Percentiles rank a stretch among this genome's conserved stretches.
These are phyloP conservation scores for Erythrobasidium hasegawianum DNA, from an alignment of 1,284 basidiomycete species.

Conservation along the genomic window DNA sequence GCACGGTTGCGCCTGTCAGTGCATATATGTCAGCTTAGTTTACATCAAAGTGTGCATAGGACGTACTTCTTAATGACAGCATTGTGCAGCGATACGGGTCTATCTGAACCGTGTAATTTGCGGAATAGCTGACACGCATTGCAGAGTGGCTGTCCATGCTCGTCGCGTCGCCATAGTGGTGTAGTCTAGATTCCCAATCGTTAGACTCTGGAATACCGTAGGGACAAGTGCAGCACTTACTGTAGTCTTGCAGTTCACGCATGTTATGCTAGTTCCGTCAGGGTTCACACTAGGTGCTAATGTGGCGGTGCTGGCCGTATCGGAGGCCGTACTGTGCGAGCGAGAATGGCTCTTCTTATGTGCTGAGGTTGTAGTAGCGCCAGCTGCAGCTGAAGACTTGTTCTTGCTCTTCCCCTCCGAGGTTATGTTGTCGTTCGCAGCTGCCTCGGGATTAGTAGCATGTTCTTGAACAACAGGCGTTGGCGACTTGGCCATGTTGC, in stretches of 20 bases:
- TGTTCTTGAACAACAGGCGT: too few species aligned
- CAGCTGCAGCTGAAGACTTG: too few species aligned
- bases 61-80: conserved; percentile 51
- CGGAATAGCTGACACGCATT: conserved; percentile 53
- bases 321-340: neutral
- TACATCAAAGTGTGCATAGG: neutral
- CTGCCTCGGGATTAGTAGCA: too few species aligned
- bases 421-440: too few species aligned
- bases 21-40: neutral
- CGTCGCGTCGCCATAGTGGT: conserved; percentile 52
- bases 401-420: too few species aligned
- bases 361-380: neutral
- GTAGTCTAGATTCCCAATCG: conserved; percentile 44
- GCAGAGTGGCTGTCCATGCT: conserved; percentile 51
- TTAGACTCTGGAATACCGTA: too few species aligned
- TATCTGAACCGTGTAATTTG: conserved; percentile 51
- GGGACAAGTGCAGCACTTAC: too few species aligned
- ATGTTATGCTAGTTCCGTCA: conserved; percentile 31
- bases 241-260: conserved; percentile 49
- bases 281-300: too few species aligned
- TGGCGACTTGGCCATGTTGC: too few species aligned
- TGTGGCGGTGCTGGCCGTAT: neutral
- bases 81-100: conserved; percentile 51
- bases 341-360: conserved; percentile 9
- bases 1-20: conserved; percentile 21